Conservation (phyloP, 2,329 filamentous ascomycete species). For the Pseudogymnoascus sp. region DNA sequence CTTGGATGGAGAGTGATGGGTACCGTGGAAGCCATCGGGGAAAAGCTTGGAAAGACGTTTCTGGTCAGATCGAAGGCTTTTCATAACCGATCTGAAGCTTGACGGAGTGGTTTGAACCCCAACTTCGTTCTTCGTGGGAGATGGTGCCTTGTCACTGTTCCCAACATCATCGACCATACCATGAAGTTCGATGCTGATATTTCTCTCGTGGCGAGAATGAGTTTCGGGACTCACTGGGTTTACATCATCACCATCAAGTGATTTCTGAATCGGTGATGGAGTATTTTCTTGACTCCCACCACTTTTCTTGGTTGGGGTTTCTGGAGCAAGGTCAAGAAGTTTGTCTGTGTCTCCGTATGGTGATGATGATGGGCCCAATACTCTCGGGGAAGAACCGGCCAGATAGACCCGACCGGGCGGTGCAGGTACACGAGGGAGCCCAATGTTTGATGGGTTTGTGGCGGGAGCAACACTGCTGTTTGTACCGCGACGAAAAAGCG, state of each 20-base stretch:
- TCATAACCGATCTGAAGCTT: not conserved
- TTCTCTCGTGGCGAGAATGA: conserved; percentile 12
- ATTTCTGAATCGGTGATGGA: not conserved
- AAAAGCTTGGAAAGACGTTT: conserved; percentile 14
- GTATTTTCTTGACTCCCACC: not conserved
- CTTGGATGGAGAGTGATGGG: conserved; percentile 13
- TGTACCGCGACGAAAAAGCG: conserved; percentile 12
- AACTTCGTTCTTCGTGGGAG: not conserved
- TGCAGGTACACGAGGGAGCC: conserved; percentile 15
- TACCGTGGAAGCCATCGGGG: conserved; percentile 13
- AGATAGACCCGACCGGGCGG: conserved; percentile 11
- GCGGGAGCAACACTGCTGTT: conserved; percentile 12
- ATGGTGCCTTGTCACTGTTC: conserved; percentile 12
- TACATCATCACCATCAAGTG: conserved; percentile 5
- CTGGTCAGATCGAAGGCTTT: conserved; percentile 1
- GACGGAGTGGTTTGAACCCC: not conserved
- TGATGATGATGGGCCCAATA: conserved; percentile 14
- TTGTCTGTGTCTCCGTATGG: conserved; percentile 20
- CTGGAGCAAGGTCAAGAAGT: conserved; percentile 16
- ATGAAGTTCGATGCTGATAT: conserved; percentile 17
- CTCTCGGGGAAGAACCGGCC: conserved; percentile 8
- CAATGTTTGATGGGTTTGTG: conserved; percentile 9
- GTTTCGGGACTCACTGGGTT: not conserved
- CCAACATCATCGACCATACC: conserved; percentile 21
- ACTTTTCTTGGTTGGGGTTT: not conserved